Base-by-base conservation (phyloP, 345 rosid genomes). In the Cochlearia excelsa region DNA sequence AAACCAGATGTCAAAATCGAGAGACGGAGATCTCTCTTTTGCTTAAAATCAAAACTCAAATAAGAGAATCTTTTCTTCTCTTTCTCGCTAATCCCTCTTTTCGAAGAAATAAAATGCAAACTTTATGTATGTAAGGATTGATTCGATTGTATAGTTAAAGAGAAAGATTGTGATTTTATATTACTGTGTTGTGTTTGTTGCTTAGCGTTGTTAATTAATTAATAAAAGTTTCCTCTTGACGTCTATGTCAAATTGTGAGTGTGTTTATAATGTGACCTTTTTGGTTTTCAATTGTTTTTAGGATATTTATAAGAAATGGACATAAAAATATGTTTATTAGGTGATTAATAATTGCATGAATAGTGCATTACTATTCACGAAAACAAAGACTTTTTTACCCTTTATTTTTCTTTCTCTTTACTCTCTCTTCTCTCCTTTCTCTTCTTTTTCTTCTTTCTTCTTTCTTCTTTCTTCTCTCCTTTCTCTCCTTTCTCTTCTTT, bases 1-100 rank as follows among this genome's bases (percentile, higher is more conserved):
- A 37, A 30, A 70, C 9, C 65, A 69, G 54, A 37, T 62, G 74
- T 70, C 69, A 66, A 75, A 54, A 72, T 61, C 62, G 33, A 54
- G 30, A 57, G 64, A 64, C 37, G 57, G 16, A 43, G 61, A 26
- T 52, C 70, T 65, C 63, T 49, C 58, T 66, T 37, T 31, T 16
- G 49, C 51, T 51, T 51, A 44, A 43, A 44, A 9, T 38, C 51
- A 44, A 46, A 43, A 44, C 9, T 38, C 51, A 44, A 46, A 49
- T 46, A 41, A 70, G 59, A 57, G 52, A 63, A 56, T 49, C 29
- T 41, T 70, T 56, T 40, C 68, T 62, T 49, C 74, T 55, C 46
- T 69, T 62, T 43, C 54, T 50, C 69, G 43, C 54, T 62, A 61
- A 55, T 68, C 61, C 27, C 3, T n/a, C 43, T 54, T 16, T 16